Conservation (phyloP, 345 rosid species). For the Punica granatum region DNA sequence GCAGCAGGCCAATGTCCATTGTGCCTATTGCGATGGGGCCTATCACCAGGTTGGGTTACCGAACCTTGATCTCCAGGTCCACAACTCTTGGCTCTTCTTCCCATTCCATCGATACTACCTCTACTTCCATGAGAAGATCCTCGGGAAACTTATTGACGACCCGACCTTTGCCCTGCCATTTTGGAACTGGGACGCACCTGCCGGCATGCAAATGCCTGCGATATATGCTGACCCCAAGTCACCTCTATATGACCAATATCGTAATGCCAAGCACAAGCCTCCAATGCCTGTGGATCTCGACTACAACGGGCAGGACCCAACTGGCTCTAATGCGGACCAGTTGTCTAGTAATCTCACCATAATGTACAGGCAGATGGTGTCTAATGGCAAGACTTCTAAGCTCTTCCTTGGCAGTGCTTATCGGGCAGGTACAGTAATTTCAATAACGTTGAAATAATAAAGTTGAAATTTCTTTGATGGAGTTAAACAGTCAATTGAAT, state of each 20-base stretch:
- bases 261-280: slow-evolving; percentile 31
- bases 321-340: slow-evolving; percentile 14
- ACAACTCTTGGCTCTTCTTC: slow-evolving; percentile 53
- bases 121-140: slow-evolving; percentile 43
- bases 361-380: slow-evolving; percentile 64
- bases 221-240: slow-evolving; percentile 33
- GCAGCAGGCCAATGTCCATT: slow-evolving; percentile 52
- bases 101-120: slow-evolving; percentile 55
- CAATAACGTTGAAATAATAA: background rate
- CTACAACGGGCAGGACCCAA: slow-evolving; percentile 20
- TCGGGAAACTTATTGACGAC: slow-evolving; percentile 46
- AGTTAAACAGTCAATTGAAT: background rate
- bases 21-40: slow-evolving; percentile 60
- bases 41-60: slow-evolving; percentile 51
- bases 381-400: slow-evolving; percentile 28
- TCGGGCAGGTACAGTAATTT: slow-evolving; percentile 21
- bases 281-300: slow-evolving; percentile 39
- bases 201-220: slow-evolving; percentile 52
- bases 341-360: slow-evolving; percentile 30
- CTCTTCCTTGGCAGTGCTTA: slow-evolving; percentile 45
- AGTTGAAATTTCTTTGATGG: no score
- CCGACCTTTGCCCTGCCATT: slow-evolving; percentile 50
- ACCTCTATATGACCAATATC: slow-evolving; percentile 29
- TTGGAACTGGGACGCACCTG: slow-evolving; percentile 61
- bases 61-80: slow-evolving; percentile 40